Base-by-base conservation (phyloP, 345 rosid species). In the Limnanthes douglasii region DNA sequence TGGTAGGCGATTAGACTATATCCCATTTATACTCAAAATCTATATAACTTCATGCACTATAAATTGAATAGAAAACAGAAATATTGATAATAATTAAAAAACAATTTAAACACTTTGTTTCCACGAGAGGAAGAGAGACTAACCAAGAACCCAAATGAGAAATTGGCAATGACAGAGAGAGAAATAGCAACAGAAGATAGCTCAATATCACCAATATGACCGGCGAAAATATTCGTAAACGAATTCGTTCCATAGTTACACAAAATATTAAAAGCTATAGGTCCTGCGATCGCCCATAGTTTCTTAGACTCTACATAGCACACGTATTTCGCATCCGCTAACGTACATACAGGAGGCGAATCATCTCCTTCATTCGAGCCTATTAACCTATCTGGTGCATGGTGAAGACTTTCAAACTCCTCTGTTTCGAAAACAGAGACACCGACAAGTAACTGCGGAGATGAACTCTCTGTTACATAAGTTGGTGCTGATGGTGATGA, bases 71-170 rank as follows among this genome's bases (percentile, higher is more conserved):
- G 7, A 39, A 37, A 4, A 3, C 5, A 21, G 10, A 21, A 21
- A 20, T 30, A 8, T 23, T 19, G 9, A 18, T 19, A 23, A 31
- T 11, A 3, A 29, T 19, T 8, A 2, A 12, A 26, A 26, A 26
- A 8, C 3, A 8, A 12, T 26, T 2, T 26, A 4, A 10, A 6
- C 8, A 14, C 13, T 45, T 48, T n/a, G n/a, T n/a, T n/a, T n/a
- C n/a, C n/a, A n/a, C n/a, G n/a, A n/a, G n/a, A n/a, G n/a, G n/a
- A 33, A 38, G 18, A 48, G 39, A 19, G 18, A 30, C 68, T 40
- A 26, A 82, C 95, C 88, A 90, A 26, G 70, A 90, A 84, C 18
- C 98, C 94, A 15, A 90, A 84, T 19, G 95, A 76, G 68, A 90
- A 79, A 32, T 84, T 90, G 23, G 94, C 72, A 35, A 84, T 56